Conservation (phyloP, 139 green algal species). For the Volvox reticuliferus region DNA sequence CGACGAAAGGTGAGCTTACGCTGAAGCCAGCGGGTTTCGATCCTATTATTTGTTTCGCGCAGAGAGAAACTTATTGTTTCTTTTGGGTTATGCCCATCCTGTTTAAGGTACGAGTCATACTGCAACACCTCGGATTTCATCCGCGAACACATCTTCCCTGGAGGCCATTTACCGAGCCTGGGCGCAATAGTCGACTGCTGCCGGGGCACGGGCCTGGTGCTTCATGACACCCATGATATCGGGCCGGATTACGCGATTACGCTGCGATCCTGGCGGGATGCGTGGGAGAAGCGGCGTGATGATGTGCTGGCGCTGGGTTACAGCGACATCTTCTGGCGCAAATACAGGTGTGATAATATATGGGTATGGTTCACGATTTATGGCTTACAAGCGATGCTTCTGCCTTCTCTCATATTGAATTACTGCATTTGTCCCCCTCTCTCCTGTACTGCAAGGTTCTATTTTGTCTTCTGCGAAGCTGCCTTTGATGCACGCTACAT, state of each 20-base stretch:
- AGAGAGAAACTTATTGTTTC: too few species aligned
- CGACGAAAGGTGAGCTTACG: conserved; percentile 52
- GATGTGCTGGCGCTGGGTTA: conserved; percentile 82
- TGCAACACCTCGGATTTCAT: conserved; percentile 95
- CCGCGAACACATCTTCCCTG: conserved; percentile 97
- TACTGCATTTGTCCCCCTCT: too few species aligned
- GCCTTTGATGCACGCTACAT: conserved; percentile 92
- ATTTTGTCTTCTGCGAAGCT: conserved; percentile 96
- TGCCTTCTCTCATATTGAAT: too few species aligned
- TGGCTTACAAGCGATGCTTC: too few species aligned
- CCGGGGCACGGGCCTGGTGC: conserved; percentile 58
- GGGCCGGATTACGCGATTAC: conserved; percentile 93
- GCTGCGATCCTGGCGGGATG: conserved; percentile 80
- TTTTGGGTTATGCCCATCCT: too few species aligned
- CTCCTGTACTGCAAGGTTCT: conserved; percentile 72
- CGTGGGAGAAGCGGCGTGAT: conserved; percentile 64
- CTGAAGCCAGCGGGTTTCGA: too few species aligned
- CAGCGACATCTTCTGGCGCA: conserved; percentile 86
- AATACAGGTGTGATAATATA: conserved; percentile 70
- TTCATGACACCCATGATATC: conserved; percentile 83
- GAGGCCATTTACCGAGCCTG: conserved; percentile 88
- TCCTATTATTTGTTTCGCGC: too few species aligned
- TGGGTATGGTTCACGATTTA: too few species aligned
- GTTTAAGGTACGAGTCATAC: conserved; percentile 89
- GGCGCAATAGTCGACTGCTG: conserved; percentile 84